phyloP scores from a whole-genome alignment of 164 flowering plant species.

The Magnolia kwangsiensis region DNA sequence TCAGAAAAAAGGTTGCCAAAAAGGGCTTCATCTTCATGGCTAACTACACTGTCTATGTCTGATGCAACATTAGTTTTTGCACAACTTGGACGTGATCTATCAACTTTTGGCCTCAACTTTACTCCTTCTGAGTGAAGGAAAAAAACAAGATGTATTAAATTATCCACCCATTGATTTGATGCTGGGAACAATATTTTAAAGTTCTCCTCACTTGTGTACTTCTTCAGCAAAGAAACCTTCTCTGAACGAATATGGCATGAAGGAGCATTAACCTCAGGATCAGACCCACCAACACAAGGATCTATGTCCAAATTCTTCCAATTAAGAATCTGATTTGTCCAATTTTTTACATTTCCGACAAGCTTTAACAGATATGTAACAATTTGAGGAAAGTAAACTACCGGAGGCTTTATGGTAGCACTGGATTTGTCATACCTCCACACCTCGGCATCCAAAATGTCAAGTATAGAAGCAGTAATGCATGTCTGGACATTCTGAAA shows the following conservation, averaged over 20 bases:
- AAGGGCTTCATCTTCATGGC: conserved; percentile 95
- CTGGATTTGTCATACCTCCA: conserved; percentile 58
- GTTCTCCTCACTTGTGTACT: conserved; percentile 54
- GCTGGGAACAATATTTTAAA: conserved; percentile 54
- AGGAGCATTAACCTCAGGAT: conserved; percentile 27
- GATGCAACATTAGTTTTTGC: conserved; percentile 41
- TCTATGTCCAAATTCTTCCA: conserved; percentile 35
- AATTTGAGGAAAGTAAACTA: conserved; percentile 68
- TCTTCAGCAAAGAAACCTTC: conserved; percentile 51
- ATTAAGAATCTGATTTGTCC: conserved; percentile 28
- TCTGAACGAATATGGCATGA: conserved; percentile 41
- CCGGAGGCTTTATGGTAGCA: conserved; percentile 48
- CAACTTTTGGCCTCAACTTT: conserved; percentile 61
- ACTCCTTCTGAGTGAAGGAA: conserved; percentile 83
- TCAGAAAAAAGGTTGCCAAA: conserved; percentile 97
- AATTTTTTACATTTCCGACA: conserved; percentile 51
- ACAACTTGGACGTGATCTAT: conserved; percentile 50
- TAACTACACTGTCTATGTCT: conserved; percentile 54
- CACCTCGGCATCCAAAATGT: conserved; percentile 43
- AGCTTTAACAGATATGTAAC: conserved; percentile 60
- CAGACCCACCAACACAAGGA: conserved; percentile 11
- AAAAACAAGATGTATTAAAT: conserved; percentile 61
- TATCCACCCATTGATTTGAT: conserved; percentile 70
- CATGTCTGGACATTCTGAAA: conserved; percentile 71
- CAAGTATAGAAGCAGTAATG: conserved; percentile 60